These are phyloP conservation scores for Raffaelea ambrosiae DNA, from an alignment of 2,329 filamentous ascomycete genomes.

Conservation along the genomic window DNA sequence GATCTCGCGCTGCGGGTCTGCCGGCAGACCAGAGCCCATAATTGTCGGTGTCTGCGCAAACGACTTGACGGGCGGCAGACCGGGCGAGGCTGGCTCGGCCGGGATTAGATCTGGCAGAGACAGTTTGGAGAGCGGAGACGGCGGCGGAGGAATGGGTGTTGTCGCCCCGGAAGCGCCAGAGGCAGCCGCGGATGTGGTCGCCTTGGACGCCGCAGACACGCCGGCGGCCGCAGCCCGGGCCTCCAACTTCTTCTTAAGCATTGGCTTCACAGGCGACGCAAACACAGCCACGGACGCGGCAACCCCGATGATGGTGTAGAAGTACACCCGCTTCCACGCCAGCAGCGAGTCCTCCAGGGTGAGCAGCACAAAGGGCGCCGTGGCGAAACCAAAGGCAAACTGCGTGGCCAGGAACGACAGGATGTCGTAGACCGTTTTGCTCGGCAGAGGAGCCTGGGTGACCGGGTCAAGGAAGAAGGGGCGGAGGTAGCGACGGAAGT, in stretches of 20 bases:
- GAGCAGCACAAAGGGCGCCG: slow-evolving; percentile 78
- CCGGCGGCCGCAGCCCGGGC: slow-evolving; percentile 38
- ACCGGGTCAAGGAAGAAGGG: slow-evolving; percentile 85
- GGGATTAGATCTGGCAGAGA: not conserved
- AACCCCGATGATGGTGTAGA: slow-evolving; percentile 69
- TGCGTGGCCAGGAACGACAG: slow-evolving; percentile 23
- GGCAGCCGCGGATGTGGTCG: not conserved
- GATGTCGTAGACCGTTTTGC: slow-evolving; percentile 71
- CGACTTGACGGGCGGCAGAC: slow-evolving; percentile 7
- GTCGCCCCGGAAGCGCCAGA: not conserved
- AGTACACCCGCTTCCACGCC: slow-evolving; percentile 82
- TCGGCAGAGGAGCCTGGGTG: slow-evolving; percentile 56
- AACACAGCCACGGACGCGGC: slow-evolving; percentile 64
- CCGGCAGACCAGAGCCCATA: slow-evolving; percentile 53
- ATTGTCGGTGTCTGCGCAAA: slow-evolving; percentile 6
- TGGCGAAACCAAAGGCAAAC: slow-evolving; percentile 60
- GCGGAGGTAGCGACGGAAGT: slow-evolving; percentile 79
- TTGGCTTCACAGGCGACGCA: slow-evolving; percentile 62
- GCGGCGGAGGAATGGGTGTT: not conserved
- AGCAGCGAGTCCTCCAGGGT: slow-evolving; percentile 59
- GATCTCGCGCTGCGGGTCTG: slow-evolving; percentile 66
- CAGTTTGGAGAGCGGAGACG: not conserved
- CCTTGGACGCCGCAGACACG: not conserved
- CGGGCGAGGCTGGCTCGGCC: not conserved
- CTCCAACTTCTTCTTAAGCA: slow-evolving; percentile 50